Evolutionary conservation across 257 asterid genomes (phyloP).

Genomic region (Verbena officinalis): DNA sequence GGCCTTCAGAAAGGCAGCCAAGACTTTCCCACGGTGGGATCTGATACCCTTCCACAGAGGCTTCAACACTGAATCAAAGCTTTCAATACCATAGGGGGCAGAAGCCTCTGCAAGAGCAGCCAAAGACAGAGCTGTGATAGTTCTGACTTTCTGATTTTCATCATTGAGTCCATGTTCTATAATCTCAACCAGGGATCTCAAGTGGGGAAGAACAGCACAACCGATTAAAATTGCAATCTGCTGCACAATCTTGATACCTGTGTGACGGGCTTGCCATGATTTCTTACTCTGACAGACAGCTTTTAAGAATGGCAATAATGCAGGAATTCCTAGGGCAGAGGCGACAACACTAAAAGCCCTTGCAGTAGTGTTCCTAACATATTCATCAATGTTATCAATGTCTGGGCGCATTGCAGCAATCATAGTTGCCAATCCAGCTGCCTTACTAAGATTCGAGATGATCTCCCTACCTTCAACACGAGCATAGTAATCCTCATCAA

Average conservation of each 20-base stretch:
- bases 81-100: conserved; percentile 92
- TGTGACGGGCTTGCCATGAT: conserved; percentile 99
- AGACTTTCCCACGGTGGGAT: conserved; percentile 91
- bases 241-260: conserved; percentile 95
- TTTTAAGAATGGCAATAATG: conserved; percentile 77
- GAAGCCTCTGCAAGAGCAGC: conserved; percentile 99
- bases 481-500: conserved; percentile 95
- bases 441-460: conserved; percentile 95
- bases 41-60: conserved; percentile 94
- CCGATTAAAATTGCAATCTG: conserved; percentile 91
- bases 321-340: conserved; percentile 95
- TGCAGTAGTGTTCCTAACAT: conserved; percentile 91
- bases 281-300: conserved; percentile 97
- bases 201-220: conserved; percentile 92
- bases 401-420: conserved; percentile 99
- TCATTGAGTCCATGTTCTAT: conserved; percentile 92
- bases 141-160: conserved; percentile 91
- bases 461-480: conserved; percentile 96
- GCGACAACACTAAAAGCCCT: conserved; percentile 96
- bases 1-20: conserved; percentile 92
- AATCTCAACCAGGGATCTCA: conserved; percentile 86
- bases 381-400: conserved; percentile 91
- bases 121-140: conserved; percentile 84
- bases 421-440: conserved; percentile 97
- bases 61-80: conserved; percentile 91